These are phyloP conservation scores for Nelumbo lutea DNA, from an alignment of 164 flowering plant genomes.

Conservation along the genomic window DNA sequence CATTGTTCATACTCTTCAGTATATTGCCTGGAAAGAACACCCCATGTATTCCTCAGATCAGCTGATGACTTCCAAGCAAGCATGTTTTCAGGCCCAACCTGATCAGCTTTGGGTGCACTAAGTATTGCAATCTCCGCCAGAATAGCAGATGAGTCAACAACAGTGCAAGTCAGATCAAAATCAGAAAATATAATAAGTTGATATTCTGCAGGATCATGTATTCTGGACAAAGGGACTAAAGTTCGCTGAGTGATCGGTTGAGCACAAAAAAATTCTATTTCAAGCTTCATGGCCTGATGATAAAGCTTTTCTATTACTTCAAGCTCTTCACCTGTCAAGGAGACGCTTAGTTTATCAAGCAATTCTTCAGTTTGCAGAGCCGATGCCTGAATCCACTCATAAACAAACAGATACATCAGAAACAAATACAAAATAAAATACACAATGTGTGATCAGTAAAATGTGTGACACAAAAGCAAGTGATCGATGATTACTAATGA, in stretches of 20 bases:
- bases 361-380: constrained; percentile 58
- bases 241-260: constrained; percentile 53
- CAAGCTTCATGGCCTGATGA: constrained; percentile 74
- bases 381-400: constrained; percentile 38
- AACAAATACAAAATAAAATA: background rate
- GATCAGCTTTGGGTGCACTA: constrained; percentile 61
- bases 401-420: background rate
- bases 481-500: background rate
- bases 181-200: constrained; percentile 59
- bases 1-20: constrained; percentile 71
- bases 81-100: constrained; percentile 28
- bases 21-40: constrained; percentile 47
- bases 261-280: constrained; percentile 55
- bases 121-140: constrained; percentile 73
- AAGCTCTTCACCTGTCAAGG: constrained; percentile 75
- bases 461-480: background rate
- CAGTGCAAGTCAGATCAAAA: constrained; percentile 76
- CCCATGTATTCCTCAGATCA: constrained; percentile 63
- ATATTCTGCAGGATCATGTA: constrained; percentile 36
- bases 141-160: constrained; percentile 72
- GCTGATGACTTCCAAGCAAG: constrained; percentile 52
- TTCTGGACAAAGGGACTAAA: constrained; percentile 47
- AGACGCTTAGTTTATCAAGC: constrained; percentile 62
- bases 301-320: constrained; percentile 68
- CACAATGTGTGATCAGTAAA: too few species aligned